Evolutionary conservation across 306 rosid genomes (phyloP), one percentile per base, ranked within the genome.

Genomic region (Crotalaria pallida): DNA sequence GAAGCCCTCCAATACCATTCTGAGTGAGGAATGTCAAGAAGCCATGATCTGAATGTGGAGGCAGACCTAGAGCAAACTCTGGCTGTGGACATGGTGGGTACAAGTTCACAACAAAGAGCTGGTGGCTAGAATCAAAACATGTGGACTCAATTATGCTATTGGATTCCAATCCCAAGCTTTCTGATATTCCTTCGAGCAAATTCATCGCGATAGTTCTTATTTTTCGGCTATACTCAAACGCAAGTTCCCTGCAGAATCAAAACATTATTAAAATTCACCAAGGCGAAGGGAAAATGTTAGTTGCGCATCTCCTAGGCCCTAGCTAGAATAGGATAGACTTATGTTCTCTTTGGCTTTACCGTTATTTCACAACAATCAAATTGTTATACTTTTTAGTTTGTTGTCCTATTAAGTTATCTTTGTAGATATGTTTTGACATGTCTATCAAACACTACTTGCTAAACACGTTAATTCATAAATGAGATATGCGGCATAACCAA

Each of bases 71-170:
- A 66, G 90, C 90, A 51, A 81, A 77, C 23, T 83, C 82, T 15
- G 96, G 96, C 58, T 87, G 82, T 5, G 92, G 92, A 66, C 92
- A 89, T 0, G 92, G 84, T 13, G 96, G 96, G 71, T 84, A 89
- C 0, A 79, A 13, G 58, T 89, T 89, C 49, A 68, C 90, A 0
- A 15, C 72, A 9, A 89, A 67, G 2, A 77, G 0, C 23, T 81
- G 88, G 3, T 53, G 44, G 10, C 96, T 78, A 10, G 76, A 58
- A 44, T 89, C 80, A 69, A 81, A 69, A 40, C 77, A 74, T 15
- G 83, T 52, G 0, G 69, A 65, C 5, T 79, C 80, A 33, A 74
- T 27, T 4, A 84, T 59, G 44, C 78, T 38, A 45, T 27, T 44
- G 2, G 79, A 16, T 51, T 71, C 85, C 63, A 89, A 74, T 6